Base-by-base conservation (phyloP, 1,284 basidiomycete species). In the Trametes hirsuta region DNA sequence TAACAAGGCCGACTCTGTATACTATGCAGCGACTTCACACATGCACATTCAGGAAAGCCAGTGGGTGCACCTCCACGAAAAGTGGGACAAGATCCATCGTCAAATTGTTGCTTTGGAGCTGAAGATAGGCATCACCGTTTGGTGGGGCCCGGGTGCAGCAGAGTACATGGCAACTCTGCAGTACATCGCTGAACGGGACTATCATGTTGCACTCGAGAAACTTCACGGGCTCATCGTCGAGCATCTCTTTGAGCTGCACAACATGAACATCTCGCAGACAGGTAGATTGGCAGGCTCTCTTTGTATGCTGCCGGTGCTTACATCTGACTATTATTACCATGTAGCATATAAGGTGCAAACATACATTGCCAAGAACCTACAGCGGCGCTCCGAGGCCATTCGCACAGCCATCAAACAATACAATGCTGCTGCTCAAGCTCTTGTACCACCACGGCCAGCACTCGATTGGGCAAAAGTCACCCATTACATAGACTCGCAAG, bases 381-480 rank as follows among this genome's bases (percentile, higher is more conserved):
- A 68, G 34, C 46, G 44, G 3, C 64, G 70, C 1, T 69, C 61
- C 47, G 58, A 68, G 39, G 63, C 67, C 0, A 71, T 72, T 39
- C 59, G 58, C 2, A 65, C 34, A 4, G 68, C 71, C 5, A 53
- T 71, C 18, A 56, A 62, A 8, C 41, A 58, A 34, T 74, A 74
- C 64, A 74, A 74, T 51, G 30, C 40, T 3, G 64, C 67, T 10
- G 72, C 72, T 0, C 36, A 35, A 0, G 35, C 50, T 2, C 64
- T 72, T 24, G 55, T 49, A 5, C 76, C 73, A 1, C 70, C 73
- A 0, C 65, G 65, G 1, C 68, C 69, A 0, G 50, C 57, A 0
- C 63, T 79, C 15, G 65, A 73, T 3, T 74, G 71, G 67, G 42
- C 57, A 1, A 55, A 72, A 22, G 72, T 78, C 3, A 64, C 71